Evolutionary conservation across 2,329 filamentous ascomycete genomes (phyloP).

Genomic region (Hypoxylon sp.): DNA sequence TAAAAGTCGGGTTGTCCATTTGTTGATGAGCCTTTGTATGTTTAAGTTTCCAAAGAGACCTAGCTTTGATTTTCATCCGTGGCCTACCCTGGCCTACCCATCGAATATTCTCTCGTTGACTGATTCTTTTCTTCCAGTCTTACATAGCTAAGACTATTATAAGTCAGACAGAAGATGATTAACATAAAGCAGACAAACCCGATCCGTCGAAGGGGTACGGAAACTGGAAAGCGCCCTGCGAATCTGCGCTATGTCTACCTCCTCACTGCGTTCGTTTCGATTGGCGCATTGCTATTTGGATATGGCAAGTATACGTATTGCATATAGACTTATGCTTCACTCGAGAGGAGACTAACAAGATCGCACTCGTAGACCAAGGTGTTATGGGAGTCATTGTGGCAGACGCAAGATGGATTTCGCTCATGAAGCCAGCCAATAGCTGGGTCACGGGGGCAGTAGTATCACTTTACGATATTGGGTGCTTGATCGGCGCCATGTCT

Average conservation of each 20-base stretch:
- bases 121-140: not conserved
- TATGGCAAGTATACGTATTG: constrained; percentile 28
- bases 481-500: constrained; percentile 39
- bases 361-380: constrained; percentile 33
- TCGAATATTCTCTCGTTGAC: not conserved
- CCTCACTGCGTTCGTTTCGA: constrained; percentile 43
- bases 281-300: constrained; percentile 42
- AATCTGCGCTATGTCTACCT: constrained; percentile 41
- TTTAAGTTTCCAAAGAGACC: not conserved
- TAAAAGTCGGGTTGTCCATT: not conserved
- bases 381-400: constrained; percentile 45
- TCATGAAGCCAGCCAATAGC: constrained; percentile 39
- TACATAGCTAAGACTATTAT: not conserved
- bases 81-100: not conserved
- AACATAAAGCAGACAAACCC: constrained; percentile 36
- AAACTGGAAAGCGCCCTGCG: constrained; percentile 20
- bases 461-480: constrained; percentile 42
- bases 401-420: constrained; percentile 36
- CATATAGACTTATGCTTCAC: not conserved
- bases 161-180: constrained; percentile 26
- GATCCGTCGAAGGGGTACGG: constrained; percentile 22
- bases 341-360: not conserved
- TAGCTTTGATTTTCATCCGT: not conserved
- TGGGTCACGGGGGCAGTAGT: constrained; percentile 43
- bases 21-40: not conserved